phyloP scores from a whole-genome alignment of 805 yeast genomes.

The Saccharomycodes ludwigii region DNA sequence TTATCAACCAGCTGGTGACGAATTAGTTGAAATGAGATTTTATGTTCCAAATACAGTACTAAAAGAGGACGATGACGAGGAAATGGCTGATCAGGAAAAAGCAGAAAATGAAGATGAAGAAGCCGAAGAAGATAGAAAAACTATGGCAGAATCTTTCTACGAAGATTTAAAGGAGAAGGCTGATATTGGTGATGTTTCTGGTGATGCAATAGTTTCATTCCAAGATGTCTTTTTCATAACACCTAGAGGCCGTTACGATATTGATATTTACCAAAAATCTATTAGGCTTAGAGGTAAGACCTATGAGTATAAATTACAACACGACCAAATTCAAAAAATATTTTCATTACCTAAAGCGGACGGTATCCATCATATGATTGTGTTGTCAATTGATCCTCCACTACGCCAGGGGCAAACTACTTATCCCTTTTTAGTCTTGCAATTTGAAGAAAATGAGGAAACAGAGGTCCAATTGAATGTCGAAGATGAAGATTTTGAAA shows the following conservation, averaged over 20 bases:
- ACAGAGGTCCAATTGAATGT: slow-evolving; percentile 81
- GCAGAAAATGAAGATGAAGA: slow-evolving; percentile 13
- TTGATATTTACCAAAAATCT: slow-evolving; percentile 80
- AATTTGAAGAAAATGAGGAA: slow-evolving; percentile 82
- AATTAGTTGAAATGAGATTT: slow-evolving; percentile 86
- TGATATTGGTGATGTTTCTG: slow-evolving; percentile 86
- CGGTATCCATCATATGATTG: slow-evolving; percentile 77
- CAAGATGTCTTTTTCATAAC: slow-evolving; percentile 84
- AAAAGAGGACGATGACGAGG: slow-evolving; percentile 26
- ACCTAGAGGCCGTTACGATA: slow-evolving; percentile 97
- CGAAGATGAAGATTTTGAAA: slow-evolving; percentile 68
- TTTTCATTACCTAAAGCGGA: slow-evolving; percentile 92
- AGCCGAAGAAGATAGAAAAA: slow-evolving; percentile 30
- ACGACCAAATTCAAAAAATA: slow-evolving; percentile 77
- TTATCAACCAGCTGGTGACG: slow-evolving; percentile 75
- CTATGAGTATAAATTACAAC: slow-evolving; percentile 91
- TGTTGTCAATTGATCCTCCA: slow-evolving; percentile 92
- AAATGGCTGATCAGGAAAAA: slow-evolving; percentile 12
- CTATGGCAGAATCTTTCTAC: slow-evolving; percentile 76
- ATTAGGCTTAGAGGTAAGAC: slow-evolving; percentile 93
- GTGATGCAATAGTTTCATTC: slow-evolving; percentile 90
- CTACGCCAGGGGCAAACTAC: slow-evolving; percentile 96
- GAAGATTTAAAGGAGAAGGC: slow-evolving; percentile 89
- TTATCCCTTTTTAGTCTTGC: slow-evolving; percentile 83
- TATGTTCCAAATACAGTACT: slow-evolving; percentile 79